A percentile compares a stretch with the other conserved stretches of the same genome.
Conservation (phyloP, 2,329 filamentous ascomycete species). For the Xylaria sp. region DNA sequence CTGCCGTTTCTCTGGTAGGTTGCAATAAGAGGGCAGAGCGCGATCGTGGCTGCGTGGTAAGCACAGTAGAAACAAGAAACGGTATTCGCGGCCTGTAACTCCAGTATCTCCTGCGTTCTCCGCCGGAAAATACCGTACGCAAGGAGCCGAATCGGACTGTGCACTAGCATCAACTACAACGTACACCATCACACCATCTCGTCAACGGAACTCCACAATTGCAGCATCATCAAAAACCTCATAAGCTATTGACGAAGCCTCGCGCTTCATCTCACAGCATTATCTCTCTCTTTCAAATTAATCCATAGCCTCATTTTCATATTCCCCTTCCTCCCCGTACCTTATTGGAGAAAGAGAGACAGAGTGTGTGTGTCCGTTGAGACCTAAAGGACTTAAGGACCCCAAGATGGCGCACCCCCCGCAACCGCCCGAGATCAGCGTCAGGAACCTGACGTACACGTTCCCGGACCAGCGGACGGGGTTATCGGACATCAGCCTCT, state of each 20-base stretch:
- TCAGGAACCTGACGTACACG: slow-evolving; percentile 79
- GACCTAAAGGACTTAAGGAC: too few relatives aligned
- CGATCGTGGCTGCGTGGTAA: too few relatives aligned
- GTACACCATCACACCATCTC: slow-evolving; percentile 10
- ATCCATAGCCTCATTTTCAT: neutral
- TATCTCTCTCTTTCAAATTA: neutral
- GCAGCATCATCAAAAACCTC: slow-evolving; percentile 5
- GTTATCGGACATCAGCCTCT: slow-evolving; percentile 71
- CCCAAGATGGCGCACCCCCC: slow-evolving; percentile 15
- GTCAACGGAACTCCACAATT: slow-evolving; percentile 15
- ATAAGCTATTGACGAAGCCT: slow-evolving; percentile 10
- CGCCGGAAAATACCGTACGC: slow-evolving; percentile 24
- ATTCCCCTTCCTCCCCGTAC: neutral
- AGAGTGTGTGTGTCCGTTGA: too few relatives aligned
- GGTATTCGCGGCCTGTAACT: neutral
- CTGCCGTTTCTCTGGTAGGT: too few relatives aligned
- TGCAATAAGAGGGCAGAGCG: too few relatives aligned
- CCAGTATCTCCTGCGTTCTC: slow-evolving; percentile 26
- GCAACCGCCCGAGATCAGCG: slow-evolving; percentile 65
- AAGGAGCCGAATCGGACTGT: neutral
- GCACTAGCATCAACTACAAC: slow-evolving; percentile 6
- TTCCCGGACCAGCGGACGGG: slow-evolving; percentile 87
- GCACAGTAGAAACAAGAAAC: too few relatives aligned
- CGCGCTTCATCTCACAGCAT: neutral
- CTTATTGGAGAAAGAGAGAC: too few relatives aligned